Percentiles rank a stretch among this genome's conserved stretches.
Conservation (phyloP, 495 filamentous ascomycete species). For the Neurospora sp. region DNA sequence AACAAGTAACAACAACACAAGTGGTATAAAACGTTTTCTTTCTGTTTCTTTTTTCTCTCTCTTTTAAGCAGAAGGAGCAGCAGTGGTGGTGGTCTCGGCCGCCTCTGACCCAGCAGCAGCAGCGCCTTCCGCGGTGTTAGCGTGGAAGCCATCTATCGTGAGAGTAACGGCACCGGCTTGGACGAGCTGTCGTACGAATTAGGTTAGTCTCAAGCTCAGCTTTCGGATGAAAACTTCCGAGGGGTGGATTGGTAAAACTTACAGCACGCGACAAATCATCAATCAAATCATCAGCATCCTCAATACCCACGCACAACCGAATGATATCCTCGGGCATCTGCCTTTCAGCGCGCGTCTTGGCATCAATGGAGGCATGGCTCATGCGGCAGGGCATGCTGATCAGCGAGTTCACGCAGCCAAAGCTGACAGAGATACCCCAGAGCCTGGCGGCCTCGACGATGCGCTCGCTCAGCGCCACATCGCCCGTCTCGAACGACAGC, state of each 20-base stretch:
- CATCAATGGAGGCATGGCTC: conserved; percentile 98
- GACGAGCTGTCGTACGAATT: conserved; percentile 53
- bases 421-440: conserved; percentile 93
- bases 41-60: neutral
- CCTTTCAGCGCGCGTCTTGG: conserved; percentile 79
- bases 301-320: conserved; percentile 89
- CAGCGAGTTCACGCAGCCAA: conserved; percentile 94
- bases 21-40: neutral
- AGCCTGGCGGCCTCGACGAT: conserved; percentile 88
- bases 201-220: conserved; percentile 2
- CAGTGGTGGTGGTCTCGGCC: neutral
- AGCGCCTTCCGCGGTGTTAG: conserved; percentile 20
- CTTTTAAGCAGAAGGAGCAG: neutral
- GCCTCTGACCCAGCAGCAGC: neutral
- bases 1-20: neutral
- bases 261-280: conserved; percentile 86
- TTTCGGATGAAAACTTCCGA: neutral
- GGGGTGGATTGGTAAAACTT: conserved; percentile 35
- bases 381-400: conserved; percentile 99
- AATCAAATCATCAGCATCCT: conserved; percentile 85
- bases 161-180: conserved; percentile 88
- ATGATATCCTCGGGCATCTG: conserved; percentile 95
- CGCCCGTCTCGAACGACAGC: conserved; percentile 89
- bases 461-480: conserved; percentile 67
- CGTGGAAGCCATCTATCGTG: conserved; percentile 66